Conservation (phyloP, 805 yeast genomes). For the Starmerella bacillaris region DNA sequence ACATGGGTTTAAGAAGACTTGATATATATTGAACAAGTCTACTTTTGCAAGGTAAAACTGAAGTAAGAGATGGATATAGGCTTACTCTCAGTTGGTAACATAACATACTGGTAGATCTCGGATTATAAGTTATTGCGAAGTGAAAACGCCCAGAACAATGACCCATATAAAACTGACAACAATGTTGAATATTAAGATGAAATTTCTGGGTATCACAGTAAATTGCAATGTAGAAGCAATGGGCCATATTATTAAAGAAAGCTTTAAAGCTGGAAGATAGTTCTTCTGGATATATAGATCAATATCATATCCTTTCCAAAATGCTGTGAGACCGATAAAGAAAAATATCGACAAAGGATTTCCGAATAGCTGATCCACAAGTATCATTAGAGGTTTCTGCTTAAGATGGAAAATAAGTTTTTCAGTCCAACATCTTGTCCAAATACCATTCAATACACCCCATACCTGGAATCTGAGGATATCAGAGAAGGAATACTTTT, state of each 20-base stretch:
- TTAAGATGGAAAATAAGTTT: slow-evolving; percentile 17
- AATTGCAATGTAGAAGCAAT: slow-evolving; percentile 16
- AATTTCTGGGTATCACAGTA: slow-evolving; percentile 11
- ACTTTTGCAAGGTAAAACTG: too few species aligned
- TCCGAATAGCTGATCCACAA: slow-evolving; percentile 22
- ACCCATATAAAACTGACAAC: slow-evolving; percentile 19
- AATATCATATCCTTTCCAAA: slow-evolving; percentile 24
- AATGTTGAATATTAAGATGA: slow-evolving; percentile 16
- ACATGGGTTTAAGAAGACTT: too few species aligned
- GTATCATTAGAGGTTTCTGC: slow-evolving; percentile 4
- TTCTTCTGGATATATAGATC: slow-evolving; percentile 19
- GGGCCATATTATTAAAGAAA: slow-evolving; percentile 18
- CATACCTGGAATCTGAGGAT: slow-evolving; percentile 23
- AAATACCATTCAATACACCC: slow-evolving; percentile 23
- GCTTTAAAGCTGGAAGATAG: slow-evolving; percentile 16
- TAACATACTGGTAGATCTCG: neutral
- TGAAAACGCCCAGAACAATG: slow-evolving; percentile 17
- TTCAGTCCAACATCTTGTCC: slow-evolving; percentile 26
- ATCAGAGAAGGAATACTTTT: slow-evolving; percentile 11
- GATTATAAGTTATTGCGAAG: slow-evolving; percentile 1
- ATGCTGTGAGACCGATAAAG: slow-evolving; percentile 21
- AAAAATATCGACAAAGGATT: slow-evolving; percentile 22
- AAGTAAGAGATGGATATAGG: too few species aligned
- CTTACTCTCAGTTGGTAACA: too few species aligned
- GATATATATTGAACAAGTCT: too few species aligned